Conservation (phyloP, 2,329 filamentous ascomycete species). For the Alternaria triticina region DNA sequence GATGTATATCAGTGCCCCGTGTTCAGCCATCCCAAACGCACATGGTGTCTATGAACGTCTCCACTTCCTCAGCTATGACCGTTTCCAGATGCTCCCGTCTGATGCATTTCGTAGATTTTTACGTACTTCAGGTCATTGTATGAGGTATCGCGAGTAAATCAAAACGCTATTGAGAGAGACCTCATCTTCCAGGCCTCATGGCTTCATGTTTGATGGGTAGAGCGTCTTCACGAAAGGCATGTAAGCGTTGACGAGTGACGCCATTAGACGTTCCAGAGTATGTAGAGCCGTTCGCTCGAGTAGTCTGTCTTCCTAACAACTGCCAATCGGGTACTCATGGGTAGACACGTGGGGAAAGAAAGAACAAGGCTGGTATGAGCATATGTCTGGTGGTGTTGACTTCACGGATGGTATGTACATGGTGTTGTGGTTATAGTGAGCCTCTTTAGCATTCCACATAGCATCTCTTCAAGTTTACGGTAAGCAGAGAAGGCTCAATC, state of each 20-base stretch:
- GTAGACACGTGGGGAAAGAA: not conserved
- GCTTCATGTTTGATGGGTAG: not conserved
- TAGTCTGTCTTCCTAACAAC: not conserved
- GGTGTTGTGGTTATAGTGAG: not conserved
- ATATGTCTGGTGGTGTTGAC: not conserved
- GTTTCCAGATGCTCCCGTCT: not conserved
- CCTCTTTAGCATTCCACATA: not conserved
- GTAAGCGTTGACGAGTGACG: not conserved
- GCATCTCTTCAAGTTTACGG: not conserved
- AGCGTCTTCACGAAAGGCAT: not conserved
- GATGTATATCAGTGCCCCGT: not conserved
- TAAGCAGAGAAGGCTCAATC: not conserved
- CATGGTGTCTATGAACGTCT: not conserved
- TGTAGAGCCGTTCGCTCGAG: not conserved
- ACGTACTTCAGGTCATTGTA: not conserved
- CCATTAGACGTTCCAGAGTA: not conserved
- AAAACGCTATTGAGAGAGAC: not conserved
- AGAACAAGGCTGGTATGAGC: not conserved
- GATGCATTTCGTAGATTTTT: not conserved
- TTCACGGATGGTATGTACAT: not conserved
- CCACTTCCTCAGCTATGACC: not conserved
- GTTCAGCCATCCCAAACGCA: not conserved
- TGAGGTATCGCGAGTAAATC: not conserved
- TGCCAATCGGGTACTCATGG: not conserved
- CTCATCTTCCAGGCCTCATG: not conserved